phyloP scores from a whole-genome alignment of 2,329 filamentous ascomycete species.

The Sporothrix humicola region DNA sequence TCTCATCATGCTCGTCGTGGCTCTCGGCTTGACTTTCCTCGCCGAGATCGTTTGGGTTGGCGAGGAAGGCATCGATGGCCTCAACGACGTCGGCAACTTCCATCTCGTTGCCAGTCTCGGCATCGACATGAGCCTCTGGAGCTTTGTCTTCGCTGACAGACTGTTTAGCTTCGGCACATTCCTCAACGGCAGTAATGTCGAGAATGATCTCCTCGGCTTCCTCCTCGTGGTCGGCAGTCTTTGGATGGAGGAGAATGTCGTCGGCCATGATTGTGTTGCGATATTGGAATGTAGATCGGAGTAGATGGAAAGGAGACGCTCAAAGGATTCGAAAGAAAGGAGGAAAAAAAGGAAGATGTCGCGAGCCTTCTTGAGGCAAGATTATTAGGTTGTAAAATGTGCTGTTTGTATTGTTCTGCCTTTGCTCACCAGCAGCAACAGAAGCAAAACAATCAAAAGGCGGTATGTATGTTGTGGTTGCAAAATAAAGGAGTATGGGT shows the following conservation, averaged over 20 bases:
- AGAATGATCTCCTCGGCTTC: not conserved
- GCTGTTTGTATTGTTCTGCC: not conserved
- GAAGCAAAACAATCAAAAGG: slow-evolving; percentile 5
- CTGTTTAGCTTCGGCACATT: not conserved
- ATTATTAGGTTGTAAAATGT: no score
- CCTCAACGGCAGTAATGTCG: not conserved
- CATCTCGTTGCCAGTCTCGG: not conserved
- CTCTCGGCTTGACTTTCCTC: not conserved
- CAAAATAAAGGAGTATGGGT: not conserved
- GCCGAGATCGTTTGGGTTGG: not conserved
- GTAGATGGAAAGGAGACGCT: not conserved
- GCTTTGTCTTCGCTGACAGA: not conserved
- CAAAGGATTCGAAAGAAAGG: not conserved
- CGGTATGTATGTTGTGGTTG: not conserved
- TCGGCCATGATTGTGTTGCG: slow-evolving; percentile 35
- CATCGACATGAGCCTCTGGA: not conserved
- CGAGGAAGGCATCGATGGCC: slow-evolving; percentile 31
- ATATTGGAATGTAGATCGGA: not conserved
- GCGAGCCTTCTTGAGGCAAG: slow-evolving; percentile 4
- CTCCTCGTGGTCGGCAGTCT: slow-evolving; percentile 48
- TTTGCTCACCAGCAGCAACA: slow-evolving; percentile 8
- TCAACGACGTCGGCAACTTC: slow-evolving; percentile 22
- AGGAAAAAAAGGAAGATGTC: not conserved
- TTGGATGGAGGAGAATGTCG: slow-evolving; percentile 55
- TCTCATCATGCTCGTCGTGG: not conserved